These are phyloP conservation scores for Pseudocercospora crystallina DNA, from an alignment of 2,329 filamentous ascomycete genomes.

Conservation along the genomic window DNA sequence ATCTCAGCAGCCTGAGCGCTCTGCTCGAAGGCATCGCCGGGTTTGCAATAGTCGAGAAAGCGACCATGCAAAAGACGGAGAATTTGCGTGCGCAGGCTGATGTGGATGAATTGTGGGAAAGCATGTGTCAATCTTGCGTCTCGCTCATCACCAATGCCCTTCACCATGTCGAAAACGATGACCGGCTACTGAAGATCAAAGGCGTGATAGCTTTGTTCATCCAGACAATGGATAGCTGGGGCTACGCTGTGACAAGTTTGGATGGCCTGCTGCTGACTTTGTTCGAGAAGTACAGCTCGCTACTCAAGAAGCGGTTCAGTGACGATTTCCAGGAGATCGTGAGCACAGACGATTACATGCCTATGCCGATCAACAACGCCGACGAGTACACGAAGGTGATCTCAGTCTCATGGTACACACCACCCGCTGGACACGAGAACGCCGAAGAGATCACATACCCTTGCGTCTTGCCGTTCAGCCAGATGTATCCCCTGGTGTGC, in stretches of 20 bases:
- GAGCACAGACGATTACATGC: constrained; percentile 98
- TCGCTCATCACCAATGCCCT: constrained; percentile 77
- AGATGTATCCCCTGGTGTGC: constrained; percentile 98
- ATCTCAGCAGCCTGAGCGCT: constrained; percentile 82
- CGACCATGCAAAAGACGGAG: constrained; percentile 82
- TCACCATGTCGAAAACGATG: constrained; percentile 78
- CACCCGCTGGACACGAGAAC: constrained; percentile 63
- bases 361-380: constrained; percentile 87
- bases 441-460: constrained; percentile 77
- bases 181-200: constrained; percentile 91
- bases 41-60: constrained; percentile 94
- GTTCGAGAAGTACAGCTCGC: constrained; percentile 90
- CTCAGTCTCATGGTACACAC: constrained; percentile 92
- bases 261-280: constrained; percentile 83
- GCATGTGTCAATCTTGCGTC: constrained; percentile 88
- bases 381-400: constrained; percentile 96
- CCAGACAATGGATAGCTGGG: constrained; percentile 97
- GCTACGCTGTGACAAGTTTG: constrained; percentile 77
- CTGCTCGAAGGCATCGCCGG: constrained; percentile 91
- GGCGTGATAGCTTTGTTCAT: constrained; percentile 91
- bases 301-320: constrained; percentile 87
- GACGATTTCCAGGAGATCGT: constrained; percentile 92
- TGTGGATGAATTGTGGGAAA: constrained; percentile 98
- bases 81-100: constrained; percentile 80
- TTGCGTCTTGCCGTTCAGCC: constrained; percentile 93